These are phyloP conservation scores for Oemleria cerasiformis DNA, from an alignment of 306 rosid species.

Conservation along the genomic window DNA sequence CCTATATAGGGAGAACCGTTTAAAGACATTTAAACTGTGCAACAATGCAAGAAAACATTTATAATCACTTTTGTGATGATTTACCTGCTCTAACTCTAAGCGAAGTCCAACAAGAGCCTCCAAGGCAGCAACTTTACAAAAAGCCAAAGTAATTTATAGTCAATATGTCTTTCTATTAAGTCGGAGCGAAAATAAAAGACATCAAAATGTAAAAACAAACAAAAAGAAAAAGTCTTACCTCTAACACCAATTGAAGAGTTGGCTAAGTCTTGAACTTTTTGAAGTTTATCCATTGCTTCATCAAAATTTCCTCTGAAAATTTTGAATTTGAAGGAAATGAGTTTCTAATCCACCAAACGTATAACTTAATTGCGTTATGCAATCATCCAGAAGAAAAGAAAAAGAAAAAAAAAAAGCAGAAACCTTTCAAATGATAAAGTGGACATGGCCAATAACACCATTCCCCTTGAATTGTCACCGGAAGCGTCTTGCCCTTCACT, in stretches of 20 bases:
- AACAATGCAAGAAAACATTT: not conserved
- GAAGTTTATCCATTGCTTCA: conserved; percentile 71
- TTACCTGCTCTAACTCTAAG: conserved; percentile 70
- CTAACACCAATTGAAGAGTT: conserved; percentile 58
- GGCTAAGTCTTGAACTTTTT: conserved; percentile 48
- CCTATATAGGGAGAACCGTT: conserved; percentile 49
- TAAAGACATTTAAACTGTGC: conserved; percentile 22
- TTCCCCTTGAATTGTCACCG: conserved; percentile 58
- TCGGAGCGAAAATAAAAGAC: conserved; percentile 3
- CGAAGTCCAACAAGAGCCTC: conserved; percentile 87
- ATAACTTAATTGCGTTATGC: conserved; percentile 1
- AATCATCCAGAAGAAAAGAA: conserved; percentile 3
- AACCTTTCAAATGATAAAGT: conserved; percentile 80
- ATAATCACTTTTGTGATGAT: not conserved
- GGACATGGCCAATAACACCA: conserved; percentile 71
- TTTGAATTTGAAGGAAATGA: not conserved
- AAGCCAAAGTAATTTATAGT: conserved; percentile 21
- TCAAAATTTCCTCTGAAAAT: conserved; percentile 50
- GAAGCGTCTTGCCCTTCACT: conserved; percentile 45
- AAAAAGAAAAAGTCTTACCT: conserved; percentile 35
- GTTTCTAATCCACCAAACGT: not conserved
- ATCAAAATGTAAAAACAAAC: not conserved
- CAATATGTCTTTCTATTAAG: not conserved
- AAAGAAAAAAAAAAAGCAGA: not conserved
- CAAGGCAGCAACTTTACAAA: conserved; percentile 69